phyloP scores from a whole-genome alignment of 345 rosid genomes.

The Boechera retrofracta region DNA sequence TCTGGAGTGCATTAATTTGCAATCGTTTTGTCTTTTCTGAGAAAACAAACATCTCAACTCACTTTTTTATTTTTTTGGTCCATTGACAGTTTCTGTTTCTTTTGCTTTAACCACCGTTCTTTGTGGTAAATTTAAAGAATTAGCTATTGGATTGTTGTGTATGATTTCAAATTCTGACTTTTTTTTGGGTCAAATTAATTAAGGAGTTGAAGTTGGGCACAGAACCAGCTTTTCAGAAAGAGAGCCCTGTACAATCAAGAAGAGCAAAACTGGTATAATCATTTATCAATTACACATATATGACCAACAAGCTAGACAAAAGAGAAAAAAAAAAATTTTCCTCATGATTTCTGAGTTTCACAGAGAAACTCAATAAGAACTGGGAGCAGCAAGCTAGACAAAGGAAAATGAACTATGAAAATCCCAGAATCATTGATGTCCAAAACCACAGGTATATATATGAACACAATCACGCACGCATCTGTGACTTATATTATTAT shows the following conservation, averaged over 20 bases:
- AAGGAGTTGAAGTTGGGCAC: conserved; percentile 72
- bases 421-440: conserved; percentile 93
- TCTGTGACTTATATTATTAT: conserved; percentile 10
- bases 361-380: conserved; percentile 80
- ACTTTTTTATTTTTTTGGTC: neutral
- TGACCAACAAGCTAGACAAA: conserved; percentile 8
- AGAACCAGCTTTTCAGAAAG: conserved; percentile 83
- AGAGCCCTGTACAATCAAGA: conserved; percentile 77
- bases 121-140: neutral
- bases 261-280: conserved; percentile 80
- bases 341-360: conserved; percentile 32
- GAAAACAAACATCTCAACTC: conserved; percentile 14
- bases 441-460: conserved; percentile 77
- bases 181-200: neutral
- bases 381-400: conserved; percentile 71
- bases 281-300: conserved; percentile 15
- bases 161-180: neutral
- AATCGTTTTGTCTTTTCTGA: conserved; percentile 41
- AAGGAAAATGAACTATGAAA: conserved; percentile 87
- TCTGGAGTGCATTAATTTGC: conserved; percentile 17
- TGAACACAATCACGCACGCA: neutral
- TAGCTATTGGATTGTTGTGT: conserved; percentile 24
- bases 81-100: conserved; percentile 26
- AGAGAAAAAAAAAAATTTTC: neutral
- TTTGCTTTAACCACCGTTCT: conserved; percentile 24